Base-by-base conservation (phyloP, 1,284 basidiomycete genomes). In the Apiotrichum gracile region DNA sequence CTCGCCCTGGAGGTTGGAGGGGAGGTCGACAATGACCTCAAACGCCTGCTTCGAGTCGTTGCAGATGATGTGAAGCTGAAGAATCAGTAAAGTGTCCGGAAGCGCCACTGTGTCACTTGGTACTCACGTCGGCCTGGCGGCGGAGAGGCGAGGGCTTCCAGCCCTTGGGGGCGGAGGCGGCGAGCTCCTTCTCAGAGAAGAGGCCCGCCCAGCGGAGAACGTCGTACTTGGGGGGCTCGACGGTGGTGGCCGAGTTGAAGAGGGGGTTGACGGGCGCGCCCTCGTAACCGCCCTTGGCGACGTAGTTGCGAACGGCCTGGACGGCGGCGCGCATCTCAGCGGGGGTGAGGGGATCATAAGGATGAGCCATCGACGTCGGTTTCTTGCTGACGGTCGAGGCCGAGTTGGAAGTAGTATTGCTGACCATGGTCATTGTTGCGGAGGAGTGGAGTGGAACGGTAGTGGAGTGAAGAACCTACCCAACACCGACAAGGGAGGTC, bases 321-420 rank as follows among this genome's bases (percentile, higher is more conserved):
- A 69, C 70, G 5, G 69, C 62, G n/a, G 51, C 31, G 12, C 46
- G 50, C 60, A 77, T 74, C 67, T 78, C 77, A 5, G 31, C 52
- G 10, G 66, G 51, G 16, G 68, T 65, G 41, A 78, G 67, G 21
- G 76, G 74, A 58, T 78, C 77, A 50, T 77, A 70, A 16, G 77
- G 77, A 62, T 78, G 77, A 19, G 64, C 64, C 33, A 45, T 27
- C 4, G 52, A 34, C 34, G 33, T 41, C 22, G 52, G 46, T 43
- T 54, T 54, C 29, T 47, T 49, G 31, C 34, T 7, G 25, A 34
- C 12, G 22, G 33, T 12, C 16, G 29, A 24, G 33, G 33, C 26
- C 14, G 45, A 39, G 37, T 41, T 42, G 25, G 47, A 37, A 22
- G 17, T 45, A 13, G 52, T 39, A 26, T 39, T 42, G 47, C 45